These are phyloP conservation scores for Craterostigma plantagineum DNA, from an alignment of 257 asterid species.

Conservation along the genomic window DNA sequence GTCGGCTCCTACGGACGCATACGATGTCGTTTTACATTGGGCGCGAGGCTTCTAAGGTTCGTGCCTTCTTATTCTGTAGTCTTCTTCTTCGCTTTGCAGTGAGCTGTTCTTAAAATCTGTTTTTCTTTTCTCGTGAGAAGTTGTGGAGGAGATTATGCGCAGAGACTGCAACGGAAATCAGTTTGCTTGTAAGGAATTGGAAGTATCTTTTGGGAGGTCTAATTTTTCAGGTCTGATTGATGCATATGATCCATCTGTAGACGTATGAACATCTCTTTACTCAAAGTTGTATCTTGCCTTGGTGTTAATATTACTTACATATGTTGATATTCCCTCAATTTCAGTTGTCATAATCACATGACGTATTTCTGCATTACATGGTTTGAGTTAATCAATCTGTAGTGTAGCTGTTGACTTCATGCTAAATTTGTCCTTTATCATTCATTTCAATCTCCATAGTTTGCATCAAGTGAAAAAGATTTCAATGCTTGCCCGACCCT, in stretches of 20 bases:
- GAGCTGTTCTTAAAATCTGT: background rate
- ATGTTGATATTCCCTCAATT: no score
- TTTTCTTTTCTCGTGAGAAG: background rate
- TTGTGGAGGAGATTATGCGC: conserved; percentile 2
- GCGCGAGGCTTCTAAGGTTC: conserved; percentile 2
- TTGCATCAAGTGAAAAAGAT: no score
- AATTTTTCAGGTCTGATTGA: background rate
- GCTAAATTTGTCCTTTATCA: no score
- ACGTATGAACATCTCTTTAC: background rate
- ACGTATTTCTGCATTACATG: no score
- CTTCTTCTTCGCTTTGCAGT: background rate
- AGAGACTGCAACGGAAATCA: background rate
- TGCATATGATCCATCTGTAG: background rate
- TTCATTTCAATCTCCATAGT: no score
- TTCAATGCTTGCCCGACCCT: no score
- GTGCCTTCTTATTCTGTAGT: background rate
- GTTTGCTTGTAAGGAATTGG: background rate
- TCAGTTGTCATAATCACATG: no score
- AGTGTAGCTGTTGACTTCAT: no score
- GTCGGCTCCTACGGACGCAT: background rate
- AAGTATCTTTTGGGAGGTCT: conserved; percentile 1
- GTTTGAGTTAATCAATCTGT: no score
- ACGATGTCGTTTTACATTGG: conserved; percentile 3
- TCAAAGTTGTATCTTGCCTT: background rate
- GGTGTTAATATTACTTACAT: background rate